phyloP scores from a whole-genome alignment of 192 early-diverging fungal genomes.

The Gamsiella multidivaricata region DNA sequence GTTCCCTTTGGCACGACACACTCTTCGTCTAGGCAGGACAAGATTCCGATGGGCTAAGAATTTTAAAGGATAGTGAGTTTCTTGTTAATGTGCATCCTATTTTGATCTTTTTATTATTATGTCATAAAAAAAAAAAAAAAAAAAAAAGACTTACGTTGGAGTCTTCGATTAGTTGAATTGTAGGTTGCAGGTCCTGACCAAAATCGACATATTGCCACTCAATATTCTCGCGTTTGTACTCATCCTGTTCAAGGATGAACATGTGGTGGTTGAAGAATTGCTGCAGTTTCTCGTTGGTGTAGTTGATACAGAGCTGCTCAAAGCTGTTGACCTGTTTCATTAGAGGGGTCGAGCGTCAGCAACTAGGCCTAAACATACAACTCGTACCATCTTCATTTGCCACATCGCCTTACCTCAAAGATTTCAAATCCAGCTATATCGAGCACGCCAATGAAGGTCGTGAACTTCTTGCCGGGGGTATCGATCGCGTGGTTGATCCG shows the following conservation, averaged over 20 bases:
- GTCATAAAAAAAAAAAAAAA: neutral
- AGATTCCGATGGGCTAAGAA: conserved; percentile 87
- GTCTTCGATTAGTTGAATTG: conserved; percentile 98
- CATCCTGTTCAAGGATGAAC: conserved; percentile 99
- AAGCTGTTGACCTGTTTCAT: conserved; percentile 86
- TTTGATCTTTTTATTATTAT: neutral
- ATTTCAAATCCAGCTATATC: conserved; percentile 99
- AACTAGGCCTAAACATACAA: no score
- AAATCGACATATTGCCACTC: conserved; percentile 99
- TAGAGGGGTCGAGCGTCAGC: neutral
- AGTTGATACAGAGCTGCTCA: conserved; percentile 99
- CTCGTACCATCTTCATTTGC: no score
- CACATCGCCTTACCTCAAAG: conserved; percentile 89
- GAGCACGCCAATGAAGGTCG: conserved; percentile 94
- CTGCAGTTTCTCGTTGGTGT: conserved; percentile 98
- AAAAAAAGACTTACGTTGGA: conserved; percentile 72
- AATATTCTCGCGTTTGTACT: conserved; percentile 96
- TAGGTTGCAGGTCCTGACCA: conserved; percentile 96
- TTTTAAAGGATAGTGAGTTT: neutral
- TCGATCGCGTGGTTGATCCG: conserved; percentile 86
- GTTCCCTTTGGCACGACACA: conserved; percentile 97
- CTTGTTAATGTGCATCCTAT: no score
- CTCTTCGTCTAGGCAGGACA: conserved; percentile 97
- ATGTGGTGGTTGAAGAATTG: conserved; percentile 99
- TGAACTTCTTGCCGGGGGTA: conserved; percentile 73